Conservation (phyloP, 1,284 basidiomycete genomes). For the Marasmius fiardii region DNA sequence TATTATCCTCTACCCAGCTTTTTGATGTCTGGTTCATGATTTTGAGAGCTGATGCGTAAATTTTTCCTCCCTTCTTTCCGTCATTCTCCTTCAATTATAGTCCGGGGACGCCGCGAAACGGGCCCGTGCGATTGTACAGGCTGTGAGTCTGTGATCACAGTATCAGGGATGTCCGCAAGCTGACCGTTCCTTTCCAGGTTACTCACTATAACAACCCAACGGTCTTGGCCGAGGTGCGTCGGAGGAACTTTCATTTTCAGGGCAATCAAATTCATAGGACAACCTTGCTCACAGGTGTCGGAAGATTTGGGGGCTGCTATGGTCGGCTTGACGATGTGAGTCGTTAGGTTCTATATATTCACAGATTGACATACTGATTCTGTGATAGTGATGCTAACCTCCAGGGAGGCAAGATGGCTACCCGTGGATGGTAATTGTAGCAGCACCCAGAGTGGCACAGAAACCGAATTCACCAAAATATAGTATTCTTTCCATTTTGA, state of each 20-base stretch:
- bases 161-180: background rate
- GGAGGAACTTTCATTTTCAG: background rate
- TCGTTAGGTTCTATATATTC: conserved; percentile 4
- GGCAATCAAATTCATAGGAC: conserved; percentile 10
- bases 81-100: no score
- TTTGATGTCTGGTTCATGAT: background rate
- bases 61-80: background rate
- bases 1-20: background rate
- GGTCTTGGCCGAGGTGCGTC: conserved; percentile 68
- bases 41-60: conserved; percentile 3
- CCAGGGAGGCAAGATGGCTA: background rate
- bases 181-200: conserved; percentile 41
- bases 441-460: no score
- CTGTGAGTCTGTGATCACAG: conserved; percentile 45
- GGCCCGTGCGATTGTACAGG: conserved; percentile 96
- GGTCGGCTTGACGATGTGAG: conserved; percentile 90
- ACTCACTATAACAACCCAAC: conserved; percentile 96
- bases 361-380: background rate
- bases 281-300: conserved; percentile 55
- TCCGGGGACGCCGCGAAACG: conserved; percentile 94
- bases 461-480: no score
- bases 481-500: no score
- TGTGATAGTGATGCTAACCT: background rate
- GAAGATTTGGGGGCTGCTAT: conserved; percentile 88
- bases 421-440: background rate